Conservation (phyloP, 371 early-diverging fungal species). For the Mucor velutinosus region DNA sequence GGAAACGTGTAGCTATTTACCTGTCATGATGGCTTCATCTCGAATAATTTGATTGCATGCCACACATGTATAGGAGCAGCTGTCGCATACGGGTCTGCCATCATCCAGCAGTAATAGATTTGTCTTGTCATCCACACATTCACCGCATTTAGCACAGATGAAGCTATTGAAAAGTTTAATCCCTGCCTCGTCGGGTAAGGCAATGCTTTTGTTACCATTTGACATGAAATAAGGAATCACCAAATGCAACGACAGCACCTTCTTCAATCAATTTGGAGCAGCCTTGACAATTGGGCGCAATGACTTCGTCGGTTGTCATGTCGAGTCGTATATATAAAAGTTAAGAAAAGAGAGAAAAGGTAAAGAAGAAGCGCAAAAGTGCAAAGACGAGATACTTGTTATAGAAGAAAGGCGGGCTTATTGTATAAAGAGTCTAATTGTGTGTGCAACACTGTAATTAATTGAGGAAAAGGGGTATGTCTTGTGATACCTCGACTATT, state of each 20-base stretch:
- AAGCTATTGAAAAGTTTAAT: slow-evolving; percentile 52
- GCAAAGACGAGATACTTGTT: background rate
- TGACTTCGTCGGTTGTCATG: slow-evolving; percentile 16
- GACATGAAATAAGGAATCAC: slow-evolving; percentile 81
- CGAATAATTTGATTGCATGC: slow-evolving; percentile 75
- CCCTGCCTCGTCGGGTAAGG: no score
- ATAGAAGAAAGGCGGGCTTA: background rate
- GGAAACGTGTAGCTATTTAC: slow-evolving; percentile 22
- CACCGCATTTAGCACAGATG: slow-evolving; percentile 75
- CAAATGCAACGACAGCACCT: slow-evolving; percentile 81
- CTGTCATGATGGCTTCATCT: slow-evolving; percentile 89
- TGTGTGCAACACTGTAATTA: slow-evolving; percentile 2
- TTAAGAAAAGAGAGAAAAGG: slow-evolving; percentile 1
- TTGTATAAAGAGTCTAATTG: background rate
- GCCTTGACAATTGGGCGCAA: slow-evolving; percentile 57
- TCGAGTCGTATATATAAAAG: background rate
- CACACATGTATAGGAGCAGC: slow-evolving; percentile 83
- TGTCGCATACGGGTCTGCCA: slow-evolving; percentile 81
- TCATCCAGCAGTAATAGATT: slow-evolving; percentile 78
- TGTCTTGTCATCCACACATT: slow-evolving; percentile 70
- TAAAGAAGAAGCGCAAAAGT: slow-evolving; percentile 12
- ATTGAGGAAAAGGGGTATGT: background rate
- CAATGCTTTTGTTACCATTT: slow-evolving; percentile 60
- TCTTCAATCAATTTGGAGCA: slow-evolving; percentile 72
- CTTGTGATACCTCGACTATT: background rate